These are phyloP conservation scores for Babesia caballi DNA, from an alignment of 169 alveolate species.

Conservation along the genomic window DNA sequence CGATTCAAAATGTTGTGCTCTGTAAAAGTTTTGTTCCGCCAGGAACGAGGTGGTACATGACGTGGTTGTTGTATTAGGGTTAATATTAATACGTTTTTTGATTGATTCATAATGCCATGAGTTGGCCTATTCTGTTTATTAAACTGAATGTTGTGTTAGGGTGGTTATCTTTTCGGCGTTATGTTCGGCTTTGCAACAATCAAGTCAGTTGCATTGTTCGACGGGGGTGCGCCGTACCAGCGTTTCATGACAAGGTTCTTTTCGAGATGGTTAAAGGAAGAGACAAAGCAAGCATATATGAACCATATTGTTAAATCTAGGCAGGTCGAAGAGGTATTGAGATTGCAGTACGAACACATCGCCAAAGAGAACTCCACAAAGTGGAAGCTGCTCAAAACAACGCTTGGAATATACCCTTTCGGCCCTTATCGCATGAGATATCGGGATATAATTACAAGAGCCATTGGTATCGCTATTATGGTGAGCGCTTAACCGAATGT, in stretches of 20 bases:
- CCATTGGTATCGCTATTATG: neutral
- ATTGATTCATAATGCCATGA: too few species aligned
- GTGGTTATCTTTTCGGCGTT: constrained; percentile 14
- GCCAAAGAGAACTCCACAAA: neutral
- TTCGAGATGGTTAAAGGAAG: constrained; percentile 1
- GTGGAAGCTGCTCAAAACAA: neutral
- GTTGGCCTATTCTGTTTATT: too few species aligned
- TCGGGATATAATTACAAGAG: constrained; percentile 3
- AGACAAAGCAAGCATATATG: neutral
- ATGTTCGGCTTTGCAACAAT: constrained; percentile 15
- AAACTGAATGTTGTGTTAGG: too few species aligned
- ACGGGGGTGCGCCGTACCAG: constrained; percentile 12
- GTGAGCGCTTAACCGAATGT: neutral
- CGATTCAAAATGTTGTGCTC: too few species aligned
- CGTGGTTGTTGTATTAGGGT: too few species aligned
- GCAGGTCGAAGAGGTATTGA: neutral
- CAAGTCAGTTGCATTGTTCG: constrained; percentile 5
- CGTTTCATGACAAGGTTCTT: neutral
- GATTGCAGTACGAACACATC: neutral
- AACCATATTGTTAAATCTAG: neutral
- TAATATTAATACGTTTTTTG: too few species aligned
- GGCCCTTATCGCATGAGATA: constrained; percentile 28
- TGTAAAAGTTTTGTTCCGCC: too few species aligned
- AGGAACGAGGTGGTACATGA: too few species aligned
- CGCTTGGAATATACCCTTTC: constrained; percentile 5